Evolutionary conservation across 495 filamentous ascomycete genomes (phyloP).

Genomic region (Zalerion maritima): DNA sequence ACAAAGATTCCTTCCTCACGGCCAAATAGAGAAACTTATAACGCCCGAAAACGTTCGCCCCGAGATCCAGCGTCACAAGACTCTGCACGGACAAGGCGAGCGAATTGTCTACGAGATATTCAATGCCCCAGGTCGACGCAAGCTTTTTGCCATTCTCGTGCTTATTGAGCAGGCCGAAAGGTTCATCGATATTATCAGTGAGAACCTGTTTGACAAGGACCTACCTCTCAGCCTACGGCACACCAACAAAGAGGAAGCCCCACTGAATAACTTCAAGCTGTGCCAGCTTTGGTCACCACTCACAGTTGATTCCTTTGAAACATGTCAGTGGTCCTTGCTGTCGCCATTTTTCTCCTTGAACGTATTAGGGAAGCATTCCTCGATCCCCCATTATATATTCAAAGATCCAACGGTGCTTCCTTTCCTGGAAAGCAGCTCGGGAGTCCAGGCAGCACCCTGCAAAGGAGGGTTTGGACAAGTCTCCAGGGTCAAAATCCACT

Average conservation of each 20-base stretch:
- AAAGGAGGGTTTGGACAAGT: slow-evolving; percentile 7
- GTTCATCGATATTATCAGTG: slow-evolving; percentile 9
- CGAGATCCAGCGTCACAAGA: no score
- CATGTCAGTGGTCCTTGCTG: slow-evolving; percentile 8
- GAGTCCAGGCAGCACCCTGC: neutral
- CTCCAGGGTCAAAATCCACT: slow-evolving; percentile 5
- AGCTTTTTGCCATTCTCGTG: slow-evolving; percentile 14
- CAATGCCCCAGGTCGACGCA: no score
- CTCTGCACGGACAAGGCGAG: no score
- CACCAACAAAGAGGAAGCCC: neutral
- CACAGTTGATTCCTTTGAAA: slow-evolving; percentile 4
- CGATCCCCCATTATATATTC: slow-evolving; percentile 3
- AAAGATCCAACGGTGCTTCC: slow-evolving; percentile 3
- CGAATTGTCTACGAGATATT: no score
- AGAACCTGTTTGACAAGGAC: slow-evolving; percentile 8
- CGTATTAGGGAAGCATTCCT: slow-evolving; percentile 2
- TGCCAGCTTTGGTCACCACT: slow-evolving; percentile 1
- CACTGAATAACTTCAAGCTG: slow-evolving; percentile 6
- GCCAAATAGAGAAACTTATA: no score
- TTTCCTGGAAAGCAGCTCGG: slow-evolving; percentile 3
- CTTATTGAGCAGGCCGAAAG: slow-evolving; percentile 5
- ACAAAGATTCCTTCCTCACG: no score
- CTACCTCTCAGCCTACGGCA: slow-evolving; percentile 9
- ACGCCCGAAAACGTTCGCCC: no score
- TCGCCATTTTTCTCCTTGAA: slow-evolving; percentile 6